Base-by-base conservation (phyloP, 495 filamentous ascomycete genomes). In the Penicillium subrubescens region DNA sequence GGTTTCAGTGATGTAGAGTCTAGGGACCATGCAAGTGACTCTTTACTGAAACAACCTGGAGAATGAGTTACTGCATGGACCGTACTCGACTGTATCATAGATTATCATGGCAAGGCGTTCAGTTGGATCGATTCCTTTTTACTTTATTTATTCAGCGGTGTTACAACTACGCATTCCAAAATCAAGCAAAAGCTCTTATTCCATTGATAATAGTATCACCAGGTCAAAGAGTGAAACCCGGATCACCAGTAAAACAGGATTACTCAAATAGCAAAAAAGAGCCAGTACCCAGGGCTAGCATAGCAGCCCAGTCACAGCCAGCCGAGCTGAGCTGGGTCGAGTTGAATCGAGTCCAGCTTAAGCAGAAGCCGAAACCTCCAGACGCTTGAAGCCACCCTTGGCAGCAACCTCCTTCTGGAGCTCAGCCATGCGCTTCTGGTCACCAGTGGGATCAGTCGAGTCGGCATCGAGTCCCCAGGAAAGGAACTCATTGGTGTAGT, bases 401-500 rank as follows among this genome's bases (percentile, higher is more conserved):
- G 54, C 57, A 58, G 86, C 85, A 69, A 89, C 79, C 57, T 84
- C 76, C 71, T 85, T 75, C 74, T 89, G 84, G 66, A 92, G 69
- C 52, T 80, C 77, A 29, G 74, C 84, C 86, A 89, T 89, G 10
- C 83, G 82, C 82, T 87, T 87, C 84, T 90, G 86, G 64, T 90
- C 87, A 46, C 86, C 86, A 37, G 79, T 80, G 2, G 87, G 88
- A 73, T 91, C 85, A 44, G 71, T 71, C 5, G 86, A 88, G 46
- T 89, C 87, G 3, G 69, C 79, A 39, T 87, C 85, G 29, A 89
- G 77, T n/a, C 63, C 62, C 88, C 88, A 91, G 12, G 76, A 77
- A 21, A 91, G 76, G 75, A 82, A 89, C 59, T 82, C 68, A 63
- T 90, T 91, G 69, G 87, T 89, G 73, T 89, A 90, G 79, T 91